Base-by-base conservation (phyloP, 306 rosid species). In the Elaeagnus macrophylla region DNA sequence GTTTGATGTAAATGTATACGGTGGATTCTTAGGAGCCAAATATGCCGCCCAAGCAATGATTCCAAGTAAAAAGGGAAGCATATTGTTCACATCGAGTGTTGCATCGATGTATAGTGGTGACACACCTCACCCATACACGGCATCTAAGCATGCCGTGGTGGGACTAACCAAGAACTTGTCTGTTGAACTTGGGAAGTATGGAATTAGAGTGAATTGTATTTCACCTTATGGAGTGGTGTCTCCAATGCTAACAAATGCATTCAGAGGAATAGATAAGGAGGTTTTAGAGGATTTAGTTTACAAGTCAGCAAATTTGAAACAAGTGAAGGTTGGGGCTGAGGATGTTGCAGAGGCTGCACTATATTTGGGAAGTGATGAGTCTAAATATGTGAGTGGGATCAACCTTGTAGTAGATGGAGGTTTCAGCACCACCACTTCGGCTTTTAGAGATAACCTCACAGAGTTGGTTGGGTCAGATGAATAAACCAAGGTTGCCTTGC, bases 21-120 rank as follows among this genome's bases (percentile, higher is more conserved):
- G 89, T 2, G 75, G 62, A 40, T 82, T 76, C 75, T 54, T 82
- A 61, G 85, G 81, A 0, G 81, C 85, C 35, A 82, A 83, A 66
- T 65, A 83, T 41, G 85, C 79, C 0, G 77, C 85, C 1, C 69
- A 55, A 41, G 57, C 71, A 3, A 82, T 82, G 89, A 41, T 79
- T 14, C 79, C 83, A 0, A 59, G 56, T 0, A 68, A 69, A 17
- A 72, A 38, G 10, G 89, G 85, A 0, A 70, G 61, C 3, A 79
- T 79, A 60, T 65, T 83, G 0, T 79, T 83, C 48, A 79, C 85
- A 0, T 12, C 90, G 7, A 79, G 90, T 19, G 47, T 64, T 3
- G 68, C 83, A 0, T 56, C 89, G 1, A 43, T 63, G 50, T 48
- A n/a, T 1, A 46, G 50, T 0, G 89, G 85, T 5, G 61, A 59